Conservation (phyloP, 805 yeast species). For the Kodamaea sagamina region DNA sequence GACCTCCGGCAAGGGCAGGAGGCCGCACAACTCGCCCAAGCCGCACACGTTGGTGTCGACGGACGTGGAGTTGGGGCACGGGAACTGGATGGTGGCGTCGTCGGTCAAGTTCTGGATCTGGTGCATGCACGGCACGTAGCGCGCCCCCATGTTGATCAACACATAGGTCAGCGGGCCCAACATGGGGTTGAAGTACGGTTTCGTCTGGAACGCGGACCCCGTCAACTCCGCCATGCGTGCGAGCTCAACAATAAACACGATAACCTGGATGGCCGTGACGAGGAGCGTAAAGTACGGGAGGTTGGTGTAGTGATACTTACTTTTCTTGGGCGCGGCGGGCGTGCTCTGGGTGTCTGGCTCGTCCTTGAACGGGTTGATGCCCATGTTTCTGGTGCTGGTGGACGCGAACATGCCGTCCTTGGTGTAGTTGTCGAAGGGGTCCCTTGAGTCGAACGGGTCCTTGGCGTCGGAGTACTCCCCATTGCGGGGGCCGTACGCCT, state of each 20-base stretch:
- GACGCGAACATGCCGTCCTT: neutral
- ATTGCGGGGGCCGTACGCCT: constrained; percentile 5
- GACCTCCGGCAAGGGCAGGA: constrained; percentile 46
- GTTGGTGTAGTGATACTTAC: constrained; percentile 36
- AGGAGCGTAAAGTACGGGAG: constrained; percentile 44
- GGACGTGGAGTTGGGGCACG: constrained; percentile 69
- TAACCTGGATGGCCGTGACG: constrained; percentile 48
- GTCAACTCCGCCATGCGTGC: constrained; percentile 58
- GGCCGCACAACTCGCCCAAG: constrained; percentile 60
- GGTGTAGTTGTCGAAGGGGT: neutral
- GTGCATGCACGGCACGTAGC: constrained; percentile 73
- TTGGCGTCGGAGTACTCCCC: constrained; percentile 1
- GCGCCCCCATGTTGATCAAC: constrained; percentile 67
- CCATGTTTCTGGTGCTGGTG: neutral
- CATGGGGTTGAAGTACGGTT: constrained; percentile 79
- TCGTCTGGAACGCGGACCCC: constrained; percentile 64
- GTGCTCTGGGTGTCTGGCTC: constrained; percentile 12
- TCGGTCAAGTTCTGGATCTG: constrained; percentile 51
- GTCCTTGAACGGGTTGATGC: constrained; percentile 8
- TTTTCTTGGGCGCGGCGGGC: constrained; percentile 21
- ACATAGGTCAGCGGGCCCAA: constrained; percentile 71
- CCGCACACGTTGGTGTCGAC: constrained; percentile 56
- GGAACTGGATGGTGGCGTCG: constrained; percentile 48
- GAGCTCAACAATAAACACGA: constrained; percentile 64
- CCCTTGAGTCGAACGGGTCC: too few species aligned